These are phyloP conservation scores for Fusarium sp. DNA, from an alignment of 2,329 filamentous ascomycete genomes.

Conservation along the genomic window DNA sequence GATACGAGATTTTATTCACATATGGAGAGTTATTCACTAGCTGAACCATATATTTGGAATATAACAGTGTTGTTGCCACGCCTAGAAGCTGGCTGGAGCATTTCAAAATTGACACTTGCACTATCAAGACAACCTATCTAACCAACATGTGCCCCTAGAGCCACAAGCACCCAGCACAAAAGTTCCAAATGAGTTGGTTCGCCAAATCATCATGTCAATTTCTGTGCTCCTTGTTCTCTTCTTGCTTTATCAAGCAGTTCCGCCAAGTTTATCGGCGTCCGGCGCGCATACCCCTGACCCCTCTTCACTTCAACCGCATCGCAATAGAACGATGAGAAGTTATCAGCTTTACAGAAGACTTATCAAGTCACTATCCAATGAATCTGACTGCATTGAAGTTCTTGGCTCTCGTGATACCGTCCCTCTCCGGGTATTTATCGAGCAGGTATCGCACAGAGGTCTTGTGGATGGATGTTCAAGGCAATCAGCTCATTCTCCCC, in stretches of 20 bases:
- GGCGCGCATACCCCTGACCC: slow-evolving; percentile 28
- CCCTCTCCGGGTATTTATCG: slow-evolving; percentile 37
- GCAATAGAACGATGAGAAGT: slow-evolving; percentile 31
- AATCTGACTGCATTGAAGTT: slow-evolving; percentile 36
- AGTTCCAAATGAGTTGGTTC: neutral
- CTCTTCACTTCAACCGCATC: slow-evolving; percentile 35
- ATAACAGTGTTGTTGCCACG: neutral
- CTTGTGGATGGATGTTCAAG: slow-evolving; percentile 40
- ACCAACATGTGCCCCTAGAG: neutral
- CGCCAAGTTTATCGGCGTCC: slow-evolving; percentile 32
- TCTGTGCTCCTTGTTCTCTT: slow-evolving; percentile 18
- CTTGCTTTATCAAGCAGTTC: slow-evolving; percentile 35
- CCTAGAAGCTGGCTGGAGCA: neutral
- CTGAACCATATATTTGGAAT: slow-evolving; percentile 2
- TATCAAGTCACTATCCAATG: slow-evolving; percentile 35
- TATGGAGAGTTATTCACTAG: slow-evolving; percentile 6
- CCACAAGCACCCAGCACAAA: no score
- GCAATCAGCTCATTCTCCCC: slow-evolving; percentile 27
- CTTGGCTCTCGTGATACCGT: slow-evolving; percentile 35
- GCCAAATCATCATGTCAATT: neutral
- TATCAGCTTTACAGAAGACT: slow-evolving; percentile 37
- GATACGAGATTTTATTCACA: neutral
- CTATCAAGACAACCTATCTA: neutral
- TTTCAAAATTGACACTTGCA: neutral
- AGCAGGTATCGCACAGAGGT: slow-evolving; percentile 40